These are phyloP conservation scores for Rhodotorula graminis DNA, from an alignment of 768 basidiomycete genomes.

Conservation along the genomic window DNA sequence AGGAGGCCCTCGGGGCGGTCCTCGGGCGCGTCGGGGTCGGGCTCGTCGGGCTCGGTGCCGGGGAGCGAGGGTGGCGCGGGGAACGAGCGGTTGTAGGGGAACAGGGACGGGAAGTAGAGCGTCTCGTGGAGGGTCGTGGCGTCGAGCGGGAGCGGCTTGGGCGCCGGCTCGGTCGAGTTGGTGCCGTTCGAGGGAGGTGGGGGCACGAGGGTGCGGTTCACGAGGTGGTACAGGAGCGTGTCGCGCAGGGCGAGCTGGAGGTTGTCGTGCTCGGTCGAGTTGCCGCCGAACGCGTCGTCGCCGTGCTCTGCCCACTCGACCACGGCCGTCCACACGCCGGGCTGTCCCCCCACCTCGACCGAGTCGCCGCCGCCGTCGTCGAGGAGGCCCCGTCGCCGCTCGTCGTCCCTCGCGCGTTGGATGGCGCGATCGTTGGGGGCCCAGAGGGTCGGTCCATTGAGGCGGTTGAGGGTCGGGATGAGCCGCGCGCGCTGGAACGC, in stretches of 20 bases:
- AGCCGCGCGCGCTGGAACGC: constrained; percentile 80
- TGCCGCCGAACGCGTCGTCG: constrained; percentile 45
- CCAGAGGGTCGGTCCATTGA: constrained; percentile 78
- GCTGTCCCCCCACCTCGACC: not conserved
- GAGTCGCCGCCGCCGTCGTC: no score
- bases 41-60: constrained; percentile 24
- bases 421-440: constrained; percentile 94
- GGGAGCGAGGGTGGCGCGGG: constrained; percentile 29
- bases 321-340: constrained; percentile 25
- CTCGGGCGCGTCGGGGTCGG: constrained; percentile 16
- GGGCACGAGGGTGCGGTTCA: constrained; percentile 67
- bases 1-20: constrained; percentile 68
- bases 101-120: constrained; percentile 68
- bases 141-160: constrained; percentile 48
- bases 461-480: constrained; percentile 82
- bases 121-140: constrained; percentile 62
- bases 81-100: constrained; percentile 45
- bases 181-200: constrained; percentile 49
- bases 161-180: constrained; percentile 5
- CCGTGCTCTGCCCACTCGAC: constrained; percentile 41
- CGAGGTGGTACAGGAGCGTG: constrained; percentile 86
- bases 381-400: not conserved
- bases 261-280: constrained; percentile 62
- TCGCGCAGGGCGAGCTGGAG: constrained; percentile 77
- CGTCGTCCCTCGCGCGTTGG: constrained; percentile 44